A percentile compares a stretch with the other conserved stretches of the same genome.
phyloP scores from a whole-genome alignment of 1,284 basidiomycete genomes.

The Leccinum discolor region DNA sequence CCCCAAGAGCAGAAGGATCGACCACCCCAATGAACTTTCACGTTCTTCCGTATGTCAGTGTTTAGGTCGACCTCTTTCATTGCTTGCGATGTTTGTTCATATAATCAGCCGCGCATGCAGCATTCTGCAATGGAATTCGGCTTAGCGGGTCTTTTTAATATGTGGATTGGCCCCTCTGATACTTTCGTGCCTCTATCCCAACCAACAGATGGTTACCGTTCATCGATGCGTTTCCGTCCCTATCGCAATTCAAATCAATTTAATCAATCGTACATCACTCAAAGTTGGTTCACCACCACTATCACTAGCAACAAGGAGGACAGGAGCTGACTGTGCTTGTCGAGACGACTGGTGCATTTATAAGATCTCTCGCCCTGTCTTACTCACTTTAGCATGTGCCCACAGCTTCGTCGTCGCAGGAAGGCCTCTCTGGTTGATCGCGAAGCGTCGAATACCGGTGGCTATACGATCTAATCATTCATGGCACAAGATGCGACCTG shows the following conservation, averaged over 20 bases:
- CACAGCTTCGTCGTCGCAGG: neutral
- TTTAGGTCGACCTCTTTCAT: neutral
- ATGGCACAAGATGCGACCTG: neutral
- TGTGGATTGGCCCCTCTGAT: neutral
- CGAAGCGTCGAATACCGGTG: neutral
- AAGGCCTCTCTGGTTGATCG: neutral
- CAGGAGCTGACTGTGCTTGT: neutral
- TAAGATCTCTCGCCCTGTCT: neutral
- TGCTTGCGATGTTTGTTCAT: neutral
- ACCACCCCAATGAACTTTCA: constrained; percentile 8
- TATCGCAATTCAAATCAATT: constrained; percentile 1
- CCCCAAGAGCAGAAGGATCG: constrained; percentile 7
- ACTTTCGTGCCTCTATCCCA: neutral
- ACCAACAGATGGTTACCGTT: constrained; percentile 1
- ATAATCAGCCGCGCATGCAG: constrained; percentile 2
- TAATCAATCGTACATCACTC: neutral
- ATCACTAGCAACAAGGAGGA: neutral
- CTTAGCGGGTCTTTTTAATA: constrained; percentile 7
- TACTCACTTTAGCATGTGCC: neutral
- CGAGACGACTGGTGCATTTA: neutral
- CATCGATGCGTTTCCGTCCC: neutral
- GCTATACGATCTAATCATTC: neutral
- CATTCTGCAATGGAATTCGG: constrained; percentile 4
- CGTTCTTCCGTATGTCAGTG: neutral
- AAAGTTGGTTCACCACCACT: neutral